A percentile compares a stretch with the other conserved stretches of the same genome.
These are phyloP conservation scores for Linnemannia elongata DNA, from an alignment of 192 early-diverging fungal species.

Conservation along the genomic window DNA sequence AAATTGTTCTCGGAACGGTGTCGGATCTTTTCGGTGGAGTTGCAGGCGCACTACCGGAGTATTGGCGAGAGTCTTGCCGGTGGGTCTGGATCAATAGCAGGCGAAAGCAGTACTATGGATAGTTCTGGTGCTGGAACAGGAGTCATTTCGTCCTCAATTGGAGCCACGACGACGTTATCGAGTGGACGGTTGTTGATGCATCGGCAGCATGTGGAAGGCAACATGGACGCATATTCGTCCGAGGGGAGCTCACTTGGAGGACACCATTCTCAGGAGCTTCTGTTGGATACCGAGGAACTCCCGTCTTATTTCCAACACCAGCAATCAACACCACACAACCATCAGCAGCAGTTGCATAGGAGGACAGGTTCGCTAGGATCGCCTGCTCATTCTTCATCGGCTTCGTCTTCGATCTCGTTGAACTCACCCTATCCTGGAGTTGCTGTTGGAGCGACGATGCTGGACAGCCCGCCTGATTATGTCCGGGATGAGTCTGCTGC, in stretches of 20 bases:
- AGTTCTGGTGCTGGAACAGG: background rate
- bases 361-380: slow-evolving; percentile 40
- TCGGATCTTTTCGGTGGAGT: slow-evolving; percentile 41
- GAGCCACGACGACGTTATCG: background rate
- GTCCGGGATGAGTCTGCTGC: slow-evolving; percentile 19
- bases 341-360: slow-evolving; percentile 24
- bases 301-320: slow-evolving; percentile 55
- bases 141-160: background rate
- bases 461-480: slow-evolving; percentile 53
- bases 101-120: background rate
- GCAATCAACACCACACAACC: slow-evolving; percentile 3
- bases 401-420: slow-evolving; percentile 45
- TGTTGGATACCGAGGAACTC: slow-evolving; percentile 35
- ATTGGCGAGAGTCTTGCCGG: slow-evolving; percentile 37
- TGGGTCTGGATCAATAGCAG: background rate
- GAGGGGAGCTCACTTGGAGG: slow-evolving; percentile 17
- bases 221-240: slow-evolving; percentile 20
- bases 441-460: background rate
- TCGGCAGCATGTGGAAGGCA: slow-evolving; percentile 41
- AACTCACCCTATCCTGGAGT: slow-evolving; percentile 19
- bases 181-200: slow-evolving; percentile 11
- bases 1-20: slow-evolving; percentile 51
- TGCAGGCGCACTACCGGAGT: slow-evolving; percentile 50
- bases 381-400: slow-evolving; percentile 43
- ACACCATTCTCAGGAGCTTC: slow-evolving; percentile 31